Evolutionary conservation across 2,329 filamentous ascomycete genomes (phyloP).

Genomic region (Diaporthe destruens): DNA sequence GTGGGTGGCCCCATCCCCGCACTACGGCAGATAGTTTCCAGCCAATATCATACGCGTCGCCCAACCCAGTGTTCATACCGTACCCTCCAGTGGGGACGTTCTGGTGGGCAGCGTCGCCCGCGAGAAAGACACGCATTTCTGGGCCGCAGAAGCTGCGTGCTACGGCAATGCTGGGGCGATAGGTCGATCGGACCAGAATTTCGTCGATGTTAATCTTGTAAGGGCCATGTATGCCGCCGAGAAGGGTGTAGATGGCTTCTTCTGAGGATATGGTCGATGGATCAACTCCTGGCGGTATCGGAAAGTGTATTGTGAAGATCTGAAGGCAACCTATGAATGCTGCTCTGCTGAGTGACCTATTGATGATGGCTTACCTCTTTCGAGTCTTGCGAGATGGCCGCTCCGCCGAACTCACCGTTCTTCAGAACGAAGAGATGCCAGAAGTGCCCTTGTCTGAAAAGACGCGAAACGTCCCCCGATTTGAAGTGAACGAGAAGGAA

Average conservation of each 20-base stretch:
- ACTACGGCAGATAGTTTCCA: slow-evolving; percentile 46
- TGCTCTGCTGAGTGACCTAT: neutral
- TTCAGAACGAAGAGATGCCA: slow-evolving; percentile 44
- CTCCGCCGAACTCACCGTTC: slow-evolving; percentile 23
- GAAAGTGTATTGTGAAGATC: neutral
- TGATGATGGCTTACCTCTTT: neutral
- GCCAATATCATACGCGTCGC: slow-evolving; percentile 46
- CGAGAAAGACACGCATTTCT: slow-evolving; percentile 28
- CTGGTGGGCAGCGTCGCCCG: slow-evolving; percentile 47
- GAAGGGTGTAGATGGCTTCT: slow-evolving; percentile 31
- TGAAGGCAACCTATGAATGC: neutral
- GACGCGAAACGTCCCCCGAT: slow-evolving; percentile 36
- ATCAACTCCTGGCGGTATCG: neutral
- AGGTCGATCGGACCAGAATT: slow-evolving; percentile 44
- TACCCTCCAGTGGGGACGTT: slow-evolving; percentile 47
- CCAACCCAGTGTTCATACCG: slow-evolving; percentile 48
- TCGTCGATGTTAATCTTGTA: slow-evolving; percentile 44
- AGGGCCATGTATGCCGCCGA: slow-evolving; percentile 35
- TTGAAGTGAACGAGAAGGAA: slow-evolving; percentile 44
- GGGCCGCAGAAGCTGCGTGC: slow-evolving; percentile 9
- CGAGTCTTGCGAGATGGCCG: slow-evolving; percentile 39
- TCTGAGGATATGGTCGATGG: slow-evolving; percentile 5
- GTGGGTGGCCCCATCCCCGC: slow-evolving; percentile 37
- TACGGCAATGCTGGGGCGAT: slow-evolving; percentile 43
- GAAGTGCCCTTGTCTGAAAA: slow-evolving; percentile 40